These are phyloP conservation scores for Clonostachys rhizophaga DNA, from an alignment of 2,329 filamentous ascomycete species.

Conservation along the genomic window DNA sequence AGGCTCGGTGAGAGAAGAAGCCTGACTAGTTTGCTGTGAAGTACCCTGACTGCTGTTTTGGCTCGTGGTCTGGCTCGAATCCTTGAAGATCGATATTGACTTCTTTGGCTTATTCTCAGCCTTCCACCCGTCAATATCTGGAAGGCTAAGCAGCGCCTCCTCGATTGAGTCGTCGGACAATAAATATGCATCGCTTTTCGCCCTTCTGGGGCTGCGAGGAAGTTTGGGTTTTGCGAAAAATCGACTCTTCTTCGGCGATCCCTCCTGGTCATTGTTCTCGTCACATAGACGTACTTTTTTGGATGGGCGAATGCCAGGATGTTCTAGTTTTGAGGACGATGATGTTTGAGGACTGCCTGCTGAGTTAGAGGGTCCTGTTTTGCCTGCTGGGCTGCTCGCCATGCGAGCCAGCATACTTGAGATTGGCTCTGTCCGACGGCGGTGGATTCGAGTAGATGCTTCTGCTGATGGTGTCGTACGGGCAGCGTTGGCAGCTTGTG, in stretches of 20 bases:
- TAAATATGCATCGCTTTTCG: slow-evolving; percentile 34
- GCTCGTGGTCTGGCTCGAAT: slow-evolving; percentile 21
- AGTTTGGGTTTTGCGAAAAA: slow-evolving; percentile 39
- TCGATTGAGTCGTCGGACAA: slow-evolving; percentile 55
- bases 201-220: slow-evolving; percentile 14
- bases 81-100: slow-evolving; percentile 38
- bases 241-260: slow-evolving; percentile 41
- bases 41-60: slow-evolving; percentile 2
- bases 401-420: slow-evolving; percentile 31
- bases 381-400: slow-evolving; percentile 4
- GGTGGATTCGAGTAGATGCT: slow-evolving; percentile 32
- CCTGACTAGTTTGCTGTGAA: slow-evolving; percentile 10
- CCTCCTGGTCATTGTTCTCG: slow-evolving; percentile 25
- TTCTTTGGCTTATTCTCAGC: slow-evolving; percentile 21
- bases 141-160: slow-evolving; percentile 44
- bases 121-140: slow-evolving; percentile 46
- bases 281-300: slow-evolving; percentile 55
- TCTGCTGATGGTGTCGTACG: slow-evolving; percentile 5
- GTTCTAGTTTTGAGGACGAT: slow-evolving; percentile 10
- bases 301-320: slow-evolving; percentile 30
- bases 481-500: too few relatives aligned
- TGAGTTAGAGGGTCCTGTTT: slow-evolving; percentile 6
- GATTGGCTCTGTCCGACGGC: slow-evolving; percentile 49
- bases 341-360: slow-evolving; percentile 4
- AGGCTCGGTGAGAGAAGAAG: slow-evolving; percentile 15